These are phyloP conservation scores for Colletotrichum sp. DNA, from an alignment of 2,329 filamentous ascomycete species.

Conservation along the genomic window DNA sequence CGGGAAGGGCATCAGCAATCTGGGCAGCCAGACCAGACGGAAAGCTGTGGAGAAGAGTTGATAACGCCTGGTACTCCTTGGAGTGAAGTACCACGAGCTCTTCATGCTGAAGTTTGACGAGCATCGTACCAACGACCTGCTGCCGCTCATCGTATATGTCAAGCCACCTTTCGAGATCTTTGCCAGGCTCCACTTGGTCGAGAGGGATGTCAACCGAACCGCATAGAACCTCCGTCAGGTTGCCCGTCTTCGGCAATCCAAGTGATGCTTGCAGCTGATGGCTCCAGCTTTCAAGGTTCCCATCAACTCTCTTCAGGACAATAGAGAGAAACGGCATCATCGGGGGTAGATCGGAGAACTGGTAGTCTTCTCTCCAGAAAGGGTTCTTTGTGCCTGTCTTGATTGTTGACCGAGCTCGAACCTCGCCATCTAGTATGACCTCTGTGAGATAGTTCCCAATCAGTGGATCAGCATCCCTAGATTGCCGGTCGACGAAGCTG, in stretches of 20 bases:
- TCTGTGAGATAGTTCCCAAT: constrained; percentile 79
- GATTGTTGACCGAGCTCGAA: constrained; percentile 75
- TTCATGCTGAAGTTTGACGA: constrained; percentile 82
- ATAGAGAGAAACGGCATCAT: constrained; percentile 72
- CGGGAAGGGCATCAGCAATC: constrained; percentile 79
- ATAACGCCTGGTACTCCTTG: constrained; percentile 83
- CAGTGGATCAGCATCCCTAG: constrained; percentile 48
- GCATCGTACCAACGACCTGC: constrained; percentile 80
- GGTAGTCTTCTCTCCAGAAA: constrained; percentile 83
- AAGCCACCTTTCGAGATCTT: constrained; percentile 88
- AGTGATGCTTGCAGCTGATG: constrained; percentile 48
- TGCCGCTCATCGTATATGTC: constrained; percentile 78
- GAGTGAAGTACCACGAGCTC: constrained; percentile 89
- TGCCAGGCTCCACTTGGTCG: constrained; percentile 77
- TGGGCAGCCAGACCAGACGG: constrained; percentile 82
- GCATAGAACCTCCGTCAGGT: constrained; percentile 57
- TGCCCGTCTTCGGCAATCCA: constrained; percentile 45
- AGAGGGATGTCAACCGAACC: constrained; percentile 84
- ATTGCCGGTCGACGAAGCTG: constrained; percentile 29
- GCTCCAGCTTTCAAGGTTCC: constrained; percentile 49
- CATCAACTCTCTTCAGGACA: constrained; percentile 71
- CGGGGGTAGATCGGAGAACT: constrained; percentile 76
- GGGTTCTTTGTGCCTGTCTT: constrained; percentile 75
- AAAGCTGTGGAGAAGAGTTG: constrained; percentile 85
- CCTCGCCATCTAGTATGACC: constrained; percentile 79